Conservation (phyloP, 805 yeast genomes). For the Saccharomyces jurei region DNA sequence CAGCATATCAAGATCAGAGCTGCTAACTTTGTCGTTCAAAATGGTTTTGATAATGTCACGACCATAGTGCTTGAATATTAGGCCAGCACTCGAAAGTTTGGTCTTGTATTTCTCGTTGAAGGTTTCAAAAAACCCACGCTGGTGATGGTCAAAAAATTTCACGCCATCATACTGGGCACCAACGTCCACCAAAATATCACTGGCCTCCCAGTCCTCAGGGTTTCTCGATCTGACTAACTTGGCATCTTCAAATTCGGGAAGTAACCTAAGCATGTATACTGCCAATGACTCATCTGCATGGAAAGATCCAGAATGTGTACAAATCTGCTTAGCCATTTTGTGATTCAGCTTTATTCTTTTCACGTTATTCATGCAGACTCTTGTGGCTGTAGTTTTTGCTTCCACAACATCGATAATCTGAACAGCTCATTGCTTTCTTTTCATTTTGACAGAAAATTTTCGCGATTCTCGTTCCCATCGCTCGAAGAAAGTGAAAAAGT, state of each 20-base stretch:
- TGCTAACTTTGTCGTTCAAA: slow-evolving; percentile 30
- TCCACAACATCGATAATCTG: neutral
- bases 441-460: neutral
- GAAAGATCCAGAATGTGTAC: slow-evolving; percentile 89
- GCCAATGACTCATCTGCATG: slow-evolving; percentile 97
- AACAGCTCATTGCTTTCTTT: neutral
- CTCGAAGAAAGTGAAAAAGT: neutral
- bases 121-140: slow-evolving; percentile 76
- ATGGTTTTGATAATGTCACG: slow-evolving; percentile 50
- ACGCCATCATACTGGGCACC: slow-evolving; percentile 71
- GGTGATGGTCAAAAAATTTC: slow-evolving; percentile 93
- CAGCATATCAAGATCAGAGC: slow-evolving; percentile 48
- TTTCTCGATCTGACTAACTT: slow-evolving; percentile 76
- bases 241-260: slow-evolving; percentile 63
- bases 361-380: neutral
- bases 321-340: slow-evolving; percentile 43
- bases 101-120: slow-evolving; percentile 60
- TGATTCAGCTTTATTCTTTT: slow-evolving; percentile 16
- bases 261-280: slow-evolving; percentile 67
- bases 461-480: neutral
- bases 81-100: slow-evolving; percentile 87
- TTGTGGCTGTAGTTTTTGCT: neutral
- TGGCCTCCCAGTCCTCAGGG: slow-evolving; percentile 69
- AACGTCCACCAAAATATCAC: slow-evolving; percentile 93
- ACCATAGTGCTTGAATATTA: slow-evolving; percentile 82